Base-by-base conservation (phyloP, 805 yeast genomes). In the Schwanniomyces pseudopolymorphus region DNA sequence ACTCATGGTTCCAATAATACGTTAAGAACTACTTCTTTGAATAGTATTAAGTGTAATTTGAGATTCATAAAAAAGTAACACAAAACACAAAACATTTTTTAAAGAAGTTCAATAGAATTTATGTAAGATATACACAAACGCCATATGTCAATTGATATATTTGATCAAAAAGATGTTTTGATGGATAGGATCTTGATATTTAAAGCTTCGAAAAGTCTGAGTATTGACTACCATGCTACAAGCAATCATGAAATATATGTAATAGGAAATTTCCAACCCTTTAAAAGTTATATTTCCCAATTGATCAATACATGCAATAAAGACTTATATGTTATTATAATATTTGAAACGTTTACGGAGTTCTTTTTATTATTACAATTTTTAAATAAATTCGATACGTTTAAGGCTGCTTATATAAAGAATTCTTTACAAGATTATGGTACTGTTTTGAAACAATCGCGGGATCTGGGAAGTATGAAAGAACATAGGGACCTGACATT, bases 171-270 rank as follows among this genome's bases (percentile, higher is more conserved):
- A 8, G 13, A 20, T 1, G 14, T 10, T 10, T 14, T 16, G 13
- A 46, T 33, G 31, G 40, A 33, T 14, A 31, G 14, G 11, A 17
- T 42, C 9, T 17, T 48, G 35, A 20, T 48, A n/a, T 28, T 48
- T 16, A 39, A 42, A 10, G 13, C 27, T 14, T 39, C 31, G 8
- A 11, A 22, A 13, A 21, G 26, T 11, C 53, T 53, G 54, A 38
- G 56, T 9, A 48, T 59, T 11, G 38, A 50, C 19, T 58, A 39
- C 46, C n/a, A 25, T 9, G 20, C 31, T 21, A 39, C 46, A 4
- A 46, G 41, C 0, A 20, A 42, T 5, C 20, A 35, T 19, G 59
- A 59, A 7, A 45, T 56, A 14, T 60, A 60, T 47, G 25, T 47
- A 35, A 42, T 58, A 21, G 45, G 54, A 35, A 55, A 54, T 27